A percentile compares a stretch with the other conserved stretches of the same genome.
phyloP scores from a whole-genome alignment of 2,329 filamentous ascomycete genomes.

The Pochonia chlamydosporia region DNA sequence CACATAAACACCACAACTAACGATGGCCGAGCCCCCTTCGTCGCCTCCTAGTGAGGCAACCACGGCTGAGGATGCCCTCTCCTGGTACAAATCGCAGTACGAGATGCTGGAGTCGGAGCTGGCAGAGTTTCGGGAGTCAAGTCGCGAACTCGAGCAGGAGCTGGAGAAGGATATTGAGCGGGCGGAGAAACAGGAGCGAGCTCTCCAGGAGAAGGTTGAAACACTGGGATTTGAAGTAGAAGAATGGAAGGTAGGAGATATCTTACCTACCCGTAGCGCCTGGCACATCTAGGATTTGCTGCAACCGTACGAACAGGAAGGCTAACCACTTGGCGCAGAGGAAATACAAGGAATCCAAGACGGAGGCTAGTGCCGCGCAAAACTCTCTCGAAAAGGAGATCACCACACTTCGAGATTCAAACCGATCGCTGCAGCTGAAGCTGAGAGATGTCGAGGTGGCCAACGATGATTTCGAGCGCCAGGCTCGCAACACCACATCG shows the following conservation, averaged over 20 bases:
- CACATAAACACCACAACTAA: neutral
- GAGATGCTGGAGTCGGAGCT: constrained; percentile 87
- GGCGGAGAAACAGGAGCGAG: constrained; percentile 86
- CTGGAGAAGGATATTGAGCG: constrained; percentile 94
- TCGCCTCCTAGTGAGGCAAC: constrained; percentile 53
- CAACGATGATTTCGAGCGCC: constrained; percentile 96
- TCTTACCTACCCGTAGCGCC: neutral
- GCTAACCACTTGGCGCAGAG: constrained; percentile 46
- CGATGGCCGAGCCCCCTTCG: constrained; percentile 56
- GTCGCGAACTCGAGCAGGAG: constrained; percentile 88
- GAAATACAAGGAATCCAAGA: constrained; percentile 94
- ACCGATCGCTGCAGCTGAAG: constrained; percentile 73
- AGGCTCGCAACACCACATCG: constrained; percentile 91
- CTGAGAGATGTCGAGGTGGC: constrained; percentile 93
- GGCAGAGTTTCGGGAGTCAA: constrained; percentile 88
- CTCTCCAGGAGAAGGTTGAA: constrained; percentile 82
- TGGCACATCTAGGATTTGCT: too few relatives aligned
- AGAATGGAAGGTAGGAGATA: constrained; percentile 82
- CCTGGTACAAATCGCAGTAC: constrained; percentile 96
- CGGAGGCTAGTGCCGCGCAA: constrained; percentile 79
- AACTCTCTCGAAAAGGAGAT: constrained; percentile 91
- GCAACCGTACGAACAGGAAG: neutral
- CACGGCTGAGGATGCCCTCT: constrained; percentile 66
- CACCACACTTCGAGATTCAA: constrained; percentile 79
- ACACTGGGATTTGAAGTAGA: constrained; percentile 82